Evolutionary conservation across 2,329 filamentous ascomycete species (phyloP).

Genomic region (Penicillium sp.): DNA sequence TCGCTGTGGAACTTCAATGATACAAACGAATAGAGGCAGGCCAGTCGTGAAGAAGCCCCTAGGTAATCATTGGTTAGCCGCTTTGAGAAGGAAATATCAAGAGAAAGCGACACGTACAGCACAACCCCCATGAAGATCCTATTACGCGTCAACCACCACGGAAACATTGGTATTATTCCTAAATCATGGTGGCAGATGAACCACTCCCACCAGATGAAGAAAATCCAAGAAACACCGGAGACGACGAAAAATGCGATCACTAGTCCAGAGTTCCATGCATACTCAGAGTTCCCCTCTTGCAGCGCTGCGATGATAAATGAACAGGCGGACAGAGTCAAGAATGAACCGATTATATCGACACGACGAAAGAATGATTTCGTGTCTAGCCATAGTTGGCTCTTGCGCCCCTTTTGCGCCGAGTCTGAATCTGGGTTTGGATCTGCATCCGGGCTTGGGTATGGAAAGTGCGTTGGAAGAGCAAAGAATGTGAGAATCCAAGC

Average conservation of each 20-base stretch:
- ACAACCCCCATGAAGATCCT: slow-evolving; percentile 20
- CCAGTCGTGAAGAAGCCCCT: slow-evolving; percentile 24
- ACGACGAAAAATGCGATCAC: slow-evolving; percentile 56
- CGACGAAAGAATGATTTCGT: not conserved
- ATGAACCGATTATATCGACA: not conserved
- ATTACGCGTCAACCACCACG: slow-evolving; percentile 17
- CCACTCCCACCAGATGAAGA: slow-evolving; percentile 22
- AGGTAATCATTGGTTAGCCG: not conserved
- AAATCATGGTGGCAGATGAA: slow-evolving; percentile 3
- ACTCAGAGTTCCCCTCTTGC: slow-evolving; percentile 60
- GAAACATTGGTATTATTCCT: slow-evolving; percentile 19
- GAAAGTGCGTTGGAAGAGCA: slow-evolving; percentile 16
- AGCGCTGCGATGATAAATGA: slow-evolving; percentile 52
- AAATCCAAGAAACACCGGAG: slow-evolving; percentile 40
- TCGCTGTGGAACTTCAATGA: slow-evolving; percentile 27
- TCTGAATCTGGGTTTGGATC: not conserved
- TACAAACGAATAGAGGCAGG: slow-evolving; percentile 17
- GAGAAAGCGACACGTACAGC: slow-evolving; percentile 9
- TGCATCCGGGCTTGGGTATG: not conserved
- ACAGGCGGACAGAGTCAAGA: slow-evolving; percentile 4
- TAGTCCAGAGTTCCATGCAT: slow-evolving; percentile 57
- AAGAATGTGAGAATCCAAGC: slow-evolving; percentile 11
- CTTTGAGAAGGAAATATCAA: not conserved
- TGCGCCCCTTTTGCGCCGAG: too few species aligned
- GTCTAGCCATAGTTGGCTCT: not conserved